A percentile compares a stretch with the other conserved stretches of the same genome.
Evolutionary conservation across 2,329 filamentous ascomycete species (phyloP).

Genomic region (Aspergillus quadricinctus): DNA sequence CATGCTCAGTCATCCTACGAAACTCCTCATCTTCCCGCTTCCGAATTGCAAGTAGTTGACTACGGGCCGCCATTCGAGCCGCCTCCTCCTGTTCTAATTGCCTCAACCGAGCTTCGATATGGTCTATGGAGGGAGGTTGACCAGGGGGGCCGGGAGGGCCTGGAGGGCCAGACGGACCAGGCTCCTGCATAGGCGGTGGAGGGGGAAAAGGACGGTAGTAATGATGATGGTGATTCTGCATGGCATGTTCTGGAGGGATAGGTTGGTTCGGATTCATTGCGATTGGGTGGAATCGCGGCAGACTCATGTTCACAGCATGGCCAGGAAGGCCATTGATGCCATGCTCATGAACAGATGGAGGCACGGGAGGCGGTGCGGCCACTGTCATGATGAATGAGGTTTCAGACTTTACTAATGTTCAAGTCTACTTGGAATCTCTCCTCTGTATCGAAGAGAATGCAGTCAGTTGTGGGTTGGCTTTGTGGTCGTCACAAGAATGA

Average conservation of each 20-base stretch:
- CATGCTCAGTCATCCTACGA: slow-evolving; percentile 35
- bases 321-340: slow-evolving; percentile 24
- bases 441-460: background rate
- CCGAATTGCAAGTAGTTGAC: slow-evolving; percentile 32
- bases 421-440: background rate
- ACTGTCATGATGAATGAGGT: slow-evolving; percentile 28
- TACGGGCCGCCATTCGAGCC: slow-evolving; percentile 34
- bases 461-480: background rate
- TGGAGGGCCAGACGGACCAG: slow-evolving; percentile 19
- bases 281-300: slow-evolving; percentile 39
- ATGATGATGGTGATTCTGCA: slow-evolving; percentile 29
- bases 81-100: slow-evolving; percentile 40
- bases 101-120: slow-evolving; percentile 35
- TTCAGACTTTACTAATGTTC: background rate
- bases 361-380: slow-evolving; percentile 30
- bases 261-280: slow-evolving; percentile 37
- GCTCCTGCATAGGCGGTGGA: slow-evolving; percentile 26
- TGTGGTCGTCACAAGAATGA: background rate
- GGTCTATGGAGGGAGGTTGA: slow-evolving; percentile 28
- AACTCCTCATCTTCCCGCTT: slow-evolving; percentile 41
- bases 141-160: slow-evolving; percentile 20
- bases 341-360: slow-evolving; percentile 29
- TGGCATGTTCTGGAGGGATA: slow-evolving; percentile 30
- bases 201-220: slow-evolving; percentile 27
- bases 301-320: slow-evolving; percentile 26